A percentile compares a stretch with the other conserved stretches of the same genome.
These are phyloP conservation scores for Ceratocystis ficicola DNA, from an alignment of 2,329 filamentous ascomycete species.

Conservation along the genomic window DNA sequence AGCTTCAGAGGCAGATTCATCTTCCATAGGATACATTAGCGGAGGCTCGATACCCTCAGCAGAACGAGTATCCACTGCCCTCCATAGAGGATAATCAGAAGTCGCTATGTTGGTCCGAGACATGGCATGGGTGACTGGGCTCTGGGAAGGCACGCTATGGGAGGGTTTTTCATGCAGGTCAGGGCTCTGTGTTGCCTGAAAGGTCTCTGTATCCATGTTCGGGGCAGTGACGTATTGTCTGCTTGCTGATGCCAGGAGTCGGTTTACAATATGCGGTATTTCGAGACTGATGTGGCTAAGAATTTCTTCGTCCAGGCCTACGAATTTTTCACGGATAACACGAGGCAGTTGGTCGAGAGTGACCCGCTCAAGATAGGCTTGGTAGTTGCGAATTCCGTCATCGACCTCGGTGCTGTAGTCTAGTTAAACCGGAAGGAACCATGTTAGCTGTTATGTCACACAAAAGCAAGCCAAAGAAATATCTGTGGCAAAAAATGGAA, in stretches of 20 bases:
- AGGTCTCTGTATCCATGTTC: background rate
- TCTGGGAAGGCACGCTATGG: background rate
- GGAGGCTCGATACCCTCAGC: background rate
- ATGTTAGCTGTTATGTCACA: slow-evolving; percentile 14
- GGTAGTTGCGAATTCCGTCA: slow-evolving; percentile 17
- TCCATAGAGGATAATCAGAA: slow-evolving; percentile 1
- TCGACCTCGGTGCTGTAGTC: slow-evolving; percentile 15
- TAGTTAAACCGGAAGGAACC: background rate
- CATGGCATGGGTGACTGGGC: slow-evolving; percentile 1
- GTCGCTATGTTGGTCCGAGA: background rate
- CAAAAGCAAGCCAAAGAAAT: background rate
- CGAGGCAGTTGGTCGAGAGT: slow-evolving; percentile 7
- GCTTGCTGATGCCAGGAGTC: background rate
- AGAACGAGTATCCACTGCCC: background rate
- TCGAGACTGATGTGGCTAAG: background rate
- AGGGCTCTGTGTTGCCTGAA: background rate
- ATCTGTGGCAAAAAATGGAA: background rate
- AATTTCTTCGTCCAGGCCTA: background rate
- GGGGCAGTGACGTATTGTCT: background rate
- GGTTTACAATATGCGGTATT: slow-evolving; percentile 8
- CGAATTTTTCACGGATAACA: slow-evolving; percentile 1
- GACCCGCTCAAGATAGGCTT: slow-evolving; percentile 13
- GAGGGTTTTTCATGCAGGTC: background rate
- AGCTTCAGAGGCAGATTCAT: background rate
- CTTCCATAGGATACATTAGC: background rate